Evolutionary conservation across 1,284 basidiomycete species (phyloP), one percentile per base, ranked within the genome.

Genomic region (Polyporus tsugae): DNA sequence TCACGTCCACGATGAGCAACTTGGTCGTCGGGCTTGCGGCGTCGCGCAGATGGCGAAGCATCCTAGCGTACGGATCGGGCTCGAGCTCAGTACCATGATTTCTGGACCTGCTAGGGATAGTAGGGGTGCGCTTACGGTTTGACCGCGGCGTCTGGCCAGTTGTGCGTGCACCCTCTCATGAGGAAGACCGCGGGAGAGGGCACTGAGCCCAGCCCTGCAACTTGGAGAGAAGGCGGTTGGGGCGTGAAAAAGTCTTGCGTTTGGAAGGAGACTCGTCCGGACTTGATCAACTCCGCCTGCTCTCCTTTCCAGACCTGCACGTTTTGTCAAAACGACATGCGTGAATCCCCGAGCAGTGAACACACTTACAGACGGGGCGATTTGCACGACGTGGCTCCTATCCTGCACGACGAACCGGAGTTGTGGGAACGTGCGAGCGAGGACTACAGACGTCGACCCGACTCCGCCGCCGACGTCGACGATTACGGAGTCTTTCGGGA

Each of bases 391-490:
- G 2, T 87, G 84, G 19, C 83, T 80, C 35, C 89, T 82, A 76
- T 93, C 92, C 75, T 93, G 91, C n/a, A 93, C 83, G 17, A 92
- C 79, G 73, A 92, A 92, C 62, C 82, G 82, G 58, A 91, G 74
- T 4, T 82, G 81, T 10, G 82, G 78, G 68, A 88, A 88, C 6
- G 86, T 83, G 53, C 84, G 83, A 25, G 88, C 89, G 36, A 93
- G 84, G 42, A 87, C 71, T 84, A 93, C 87, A 19, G 84, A 87
- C 0, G 89, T 89, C 25, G 88, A 89, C 6, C 92, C 92, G 49
- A 92, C 89, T 0, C 92, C 91, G 3, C 91, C 91, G 0, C 92
- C 92, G 2, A 93, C 91, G 71, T 93, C 91, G 4, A 93, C 87
- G 36, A 93, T 80, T 6, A 86, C 78, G 39, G 73, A 63, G 33